Evolutionary conservation across 495 filamentous ascomycete genomes (phyloP).

Genomic region (Aspergillus bridgeri): DNA sequence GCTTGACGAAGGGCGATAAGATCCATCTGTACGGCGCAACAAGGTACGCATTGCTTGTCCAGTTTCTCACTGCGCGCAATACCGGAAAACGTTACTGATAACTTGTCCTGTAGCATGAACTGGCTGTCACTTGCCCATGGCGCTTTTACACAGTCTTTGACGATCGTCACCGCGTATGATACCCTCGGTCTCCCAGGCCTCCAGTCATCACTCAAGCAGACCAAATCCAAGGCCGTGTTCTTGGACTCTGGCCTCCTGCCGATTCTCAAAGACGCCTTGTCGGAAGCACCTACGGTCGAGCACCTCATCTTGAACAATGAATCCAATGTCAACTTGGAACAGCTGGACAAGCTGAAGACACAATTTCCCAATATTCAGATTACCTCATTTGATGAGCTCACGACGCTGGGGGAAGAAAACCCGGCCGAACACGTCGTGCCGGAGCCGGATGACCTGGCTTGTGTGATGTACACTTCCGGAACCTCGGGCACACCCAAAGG

Average conservation of each 20-base stretch:
- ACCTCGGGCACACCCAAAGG: conserved; percentile 85
- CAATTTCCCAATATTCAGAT: conserved; percentile 51
- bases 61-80: background rate
- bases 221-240: conserved; percentile 75
- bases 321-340: background rate
- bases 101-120: conserved; percentile 39
- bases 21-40: conserved; percentile 78
- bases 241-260: conserved; percentile 71
- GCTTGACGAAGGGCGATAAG: conserved; percentile 60
- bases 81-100: background rate
- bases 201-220: conserved; percentile 75
- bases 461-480: conserved; percentile 92
- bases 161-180: conserved; percentile 89
- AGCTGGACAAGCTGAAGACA: background rate
- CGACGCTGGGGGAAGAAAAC: conserved; percentile 69
- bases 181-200: conserved; percentile 80
- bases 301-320: background rate
- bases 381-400: conserved; percentile 69
- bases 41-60: conserved; percentile 30
- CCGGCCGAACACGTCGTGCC: conserved; percentile 67
- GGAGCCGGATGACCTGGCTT: conserved; percentile 71
- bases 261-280: conserved; percentile 72
- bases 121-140: conserved; percentile 57
- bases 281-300: conserved; percentile 37
- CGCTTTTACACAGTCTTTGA: conserved; percentile 66